phyloP scores from a whole-genome alignment of 2,329 filamentous ascomycete species.

The Fusarium hainanense region DNA sequence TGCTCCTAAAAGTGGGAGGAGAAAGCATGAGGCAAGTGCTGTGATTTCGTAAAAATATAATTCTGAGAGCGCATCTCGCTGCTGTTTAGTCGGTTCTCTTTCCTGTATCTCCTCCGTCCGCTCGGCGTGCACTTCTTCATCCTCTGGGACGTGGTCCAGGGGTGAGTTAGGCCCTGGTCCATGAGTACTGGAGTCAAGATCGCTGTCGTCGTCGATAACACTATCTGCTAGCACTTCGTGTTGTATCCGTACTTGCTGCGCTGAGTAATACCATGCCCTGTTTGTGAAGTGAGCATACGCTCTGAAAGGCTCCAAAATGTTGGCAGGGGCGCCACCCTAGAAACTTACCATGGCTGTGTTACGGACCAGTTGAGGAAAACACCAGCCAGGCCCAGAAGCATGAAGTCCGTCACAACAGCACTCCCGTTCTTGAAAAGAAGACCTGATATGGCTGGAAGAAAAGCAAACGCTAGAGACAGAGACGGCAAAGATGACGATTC shows the following conservation, averaged over 20 bases:
- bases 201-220: slow-evolving; percentile 60
- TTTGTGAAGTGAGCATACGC: slow-evolving; percentile 13
- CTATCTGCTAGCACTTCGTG: slow-evolving; percentile 58
- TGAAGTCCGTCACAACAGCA: slow-evolving; percentile 84
- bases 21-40: slow-evolving; percentile 81
- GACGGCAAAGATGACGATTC: slow-evolving; percentile 80
- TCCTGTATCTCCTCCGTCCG: slow-evolving; percentile 24
- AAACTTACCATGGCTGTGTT: slow-evolving; percentile 83
- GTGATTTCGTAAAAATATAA: slow-evolving; percentile 79
- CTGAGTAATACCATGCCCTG: slow-evolving; percentile 74
- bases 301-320: not conserved
- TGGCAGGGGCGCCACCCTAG: not conserved
- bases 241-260: slow-evolving; percentile 69
- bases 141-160: slow-evolving; percentile 59
- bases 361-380: slow-evolving; percentile 95
- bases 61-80: slow-evolving; percentile 64
- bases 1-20: slow-evolving; percentile 81
- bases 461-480: slow-evolving; percentile 82
- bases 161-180: slow-evolving; percentile 35
- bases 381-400: slow-evolving; percentile 81
- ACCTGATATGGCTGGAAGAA: slow-evolving; percentile 87
- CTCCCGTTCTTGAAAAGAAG: slow-evolving; percentile 87
- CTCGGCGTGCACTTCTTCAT: slow-evolving; percentile 42
- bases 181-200: slow-evolving; percentile 49
- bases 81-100: slow-evolving; percentile 37